phyloP scores from a whole-genome alignment of 495 filamentous ascomycete species.

The Podospora appendiculata region DNA sequence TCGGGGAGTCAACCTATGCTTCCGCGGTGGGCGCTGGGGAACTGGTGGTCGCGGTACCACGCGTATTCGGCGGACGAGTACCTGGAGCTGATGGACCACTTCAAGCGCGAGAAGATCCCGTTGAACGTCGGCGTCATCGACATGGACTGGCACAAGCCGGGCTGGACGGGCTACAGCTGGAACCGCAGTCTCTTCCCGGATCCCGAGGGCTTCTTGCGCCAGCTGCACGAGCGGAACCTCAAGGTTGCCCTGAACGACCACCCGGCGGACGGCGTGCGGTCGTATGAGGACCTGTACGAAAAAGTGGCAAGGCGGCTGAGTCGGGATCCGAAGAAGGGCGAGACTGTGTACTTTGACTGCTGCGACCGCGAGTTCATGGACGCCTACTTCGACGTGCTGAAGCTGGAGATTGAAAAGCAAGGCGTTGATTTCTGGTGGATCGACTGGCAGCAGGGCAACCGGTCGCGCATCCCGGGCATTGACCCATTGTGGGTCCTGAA shows the following conservation, averaged over 20 bases:
- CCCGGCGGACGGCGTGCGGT: constrained; percentile 45
- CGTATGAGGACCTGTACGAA: constrained; percentile 44
- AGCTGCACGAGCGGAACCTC: constrained; percentile 37
- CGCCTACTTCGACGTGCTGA: constrained; percentile 50
- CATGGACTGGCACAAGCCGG: constrained; percentile 57
- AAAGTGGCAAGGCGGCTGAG: constrained; percentile 40
- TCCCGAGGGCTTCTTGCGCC: constrained; percentile 32
- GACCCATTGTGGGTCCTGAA: constrained; percentile 58
- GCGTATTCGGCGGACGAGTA: constrained; percentile 44
- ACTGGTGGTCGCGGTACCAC: constrained; percentile 58
- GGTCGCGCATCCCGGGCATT: constrained; percentile 44
- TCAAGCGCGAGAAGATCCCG: constrained; percentile 39
- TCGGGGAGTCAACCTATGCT: constrained; percentile 49
- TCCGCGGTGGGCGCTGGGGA: constrained; percentile 50
- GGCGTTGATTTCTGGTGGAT: constrained; percentile 56
- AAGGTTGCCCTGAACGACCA: constrained; percentile 50
- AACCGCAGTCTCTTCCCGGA: constrained; percentile 48
- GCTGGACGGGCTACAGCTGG: constrained; percentile 59
- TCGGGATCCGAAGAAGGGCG: constrained; percentile 33
- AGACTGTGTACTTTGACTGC: constrained; percentile 48
- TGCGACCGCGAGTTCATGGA: constrained; percentile 44
- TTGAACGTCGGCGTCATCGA: constrained; percentile 49
- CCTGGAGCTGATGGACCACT: constrained; percentile 42
- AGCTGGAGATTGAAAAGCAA: constrained; percentile 38
- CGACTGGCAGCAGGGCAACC: constrained; percentile 54